These are phyloP conservation scores for Paramecium primaurelia DNA, from an alignment of 73 alveolate species.

Conservation along the genomic window DNA sequence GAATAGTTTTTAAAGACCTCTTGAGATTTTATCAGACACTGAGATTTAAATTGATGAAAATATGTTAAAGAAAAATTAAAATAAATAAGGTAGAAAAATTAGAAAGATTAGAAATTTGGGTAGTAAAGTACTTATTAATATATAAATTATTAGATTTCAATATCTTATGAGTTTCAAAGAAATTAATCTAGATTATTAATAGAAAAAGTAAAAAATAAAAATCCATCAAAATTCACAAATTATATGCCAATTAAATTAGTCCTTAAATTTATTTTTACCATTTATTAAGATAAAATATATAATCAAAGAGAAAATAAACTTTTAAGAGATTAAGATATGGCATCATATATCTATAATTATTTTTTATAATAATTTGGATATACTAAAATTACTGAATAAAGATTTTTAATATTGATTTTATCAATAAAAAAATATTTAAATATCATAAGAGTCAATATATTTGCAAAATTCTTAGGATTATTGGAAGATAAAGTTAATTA, in stretches of 20 bases:
- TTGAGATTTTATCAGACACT: background rate
- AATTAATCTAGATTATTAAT: background rate
- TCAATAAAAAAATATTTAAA: conserved; percentile 18
- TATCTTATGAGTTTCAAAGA: conserved; percentile 11
- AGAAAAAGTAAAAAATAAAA: conserved; percentile 42
- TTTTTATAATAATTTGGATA: conserved; percentile 44
- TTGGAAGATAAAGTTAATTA: conserved; percentile 39
- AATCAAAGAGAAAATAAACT: conserved; percentile 32
- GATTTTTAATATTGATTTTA: conserved; percentile 23
- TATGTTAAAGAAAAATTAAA: background rate
- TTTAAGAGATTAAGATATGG: conserved; percentile 39
- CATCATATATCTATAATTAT: conserved; percentile 38
- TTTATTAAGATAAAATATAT: conserved; percentile 30
- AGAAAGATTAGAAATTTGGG: background rate
- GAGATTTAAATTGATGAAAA: background rate
- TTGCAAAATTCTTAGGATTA: conserved; percentile 44
- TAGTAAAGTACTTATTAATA: background rate
- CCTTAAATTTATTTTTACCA: conserved; percentile 9
- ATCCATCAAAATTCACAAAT: conserved; percentile 16
- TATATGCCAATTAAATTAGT: conserved; percentile 46
- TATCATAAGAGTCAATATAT: conserved; percentile 47
- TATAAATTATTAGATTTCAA: background rate
- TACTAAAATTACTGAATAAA: conserved; percentile 43
- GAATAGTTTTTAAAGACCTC: background rate
- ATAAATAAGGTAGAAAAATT: background rate